Conservation (phyloP, 1,284 basidiomycete species). For the Ceratobasidium sp. region DNA sequence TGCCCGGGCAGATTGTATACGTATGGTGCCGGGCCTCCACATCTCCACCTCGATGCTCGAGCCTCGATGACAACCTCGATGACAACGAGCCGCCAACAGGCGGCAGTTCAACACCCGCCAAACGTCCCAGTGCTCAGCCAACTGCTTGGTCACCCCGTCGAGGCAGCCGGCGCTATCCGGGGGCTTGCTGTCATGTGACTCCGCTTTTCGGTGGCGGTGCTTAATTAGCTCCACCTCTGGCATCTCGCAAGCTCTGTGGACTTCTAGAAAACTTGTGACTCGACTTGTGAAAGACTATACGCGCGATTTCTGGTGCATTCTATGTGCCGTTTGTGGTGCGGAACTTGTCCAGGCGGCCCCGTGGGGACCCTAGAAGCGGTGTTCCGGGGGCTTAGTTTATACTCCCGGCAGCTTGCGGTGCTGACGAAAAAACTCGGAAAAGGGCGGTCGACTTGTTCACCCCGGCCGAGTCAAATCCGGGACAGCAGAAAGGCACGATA, state of each 20-base stretch:
- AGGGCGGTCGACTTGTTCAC: not conserved
- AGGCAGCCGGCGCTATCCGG: constrained; percentile 10
- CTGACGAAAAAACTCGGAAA: constrained; percentile 38
- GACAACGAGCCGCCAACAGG: not conserved
- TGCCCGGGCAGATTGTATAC: no score
- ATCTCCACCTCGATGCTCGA: not conserved
- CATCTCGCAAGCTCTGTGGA: not conserved
- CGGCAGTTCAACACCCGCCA: not conserved
- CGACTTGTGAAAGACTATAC: not conserved
- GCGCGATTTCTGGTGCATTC: not conserved
- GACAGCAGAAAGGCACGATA: not conserved
- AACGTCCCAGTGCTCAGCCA: constrained; percentile 14
- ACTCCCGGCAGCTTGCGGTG: constrained; percentile 28
- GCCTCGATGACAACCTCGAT: constrained; percentile 2
- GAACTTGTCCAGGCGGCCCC: not conserved
- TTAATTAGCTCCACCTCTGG: not conserved
- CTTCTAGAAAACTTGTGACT: constrained; percentile 16
- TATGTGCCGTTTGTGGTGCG: not conserved
- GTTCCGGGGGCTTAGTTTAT: constrained; percentile 8
- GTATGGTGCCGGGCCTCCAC: constrained; percentile 4
- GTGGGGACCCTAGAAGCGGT: constrained; percentile 21
- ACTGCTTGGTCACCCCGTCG: constrained; percentile 24
- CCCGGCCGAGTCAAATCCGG: constrained; percentile 28
- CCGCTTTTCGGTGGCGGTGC: constrained; percentile 17
- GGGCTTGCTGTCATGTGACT: constrained; percentile 11